These are phyloP conservation scores for Monoraphidium neglectum DNA, from an alignment of 139 green algal species.

Conservation along the genomic window DNA sequence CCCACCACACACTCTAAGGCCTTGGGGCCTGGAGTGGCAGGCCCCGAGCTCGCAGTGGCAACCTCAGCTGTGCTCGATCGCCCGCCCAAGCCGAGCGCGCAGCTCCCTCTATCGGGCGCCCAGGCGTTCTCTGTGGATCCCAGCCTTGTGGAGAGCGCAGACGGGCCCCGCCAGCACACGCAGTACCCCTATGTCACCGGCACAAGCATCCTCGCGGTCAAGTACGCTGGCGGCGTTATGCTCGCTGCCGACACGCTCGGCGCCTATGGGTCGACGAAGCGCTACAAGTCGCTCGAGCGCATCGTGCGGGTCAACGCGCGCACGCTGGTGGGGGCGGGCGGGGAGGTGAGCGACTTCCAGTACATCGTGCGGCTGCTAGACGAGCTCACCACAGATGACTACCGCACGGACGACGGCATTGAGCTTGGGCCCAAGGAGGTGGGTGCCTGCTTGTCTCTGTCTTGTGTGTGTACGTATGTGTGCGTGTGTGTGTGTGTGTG, in stretches of 20 bases:
- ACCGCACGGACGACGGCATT: constrained; percentile 88
- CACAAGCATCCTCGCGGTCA: constrained; percentile 92
- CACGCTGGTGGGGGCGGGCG: constrained; percentile 80
- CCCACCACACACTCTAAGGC: constrained; percentile 62
- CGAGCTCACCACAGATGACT: constrained; percentile 92
- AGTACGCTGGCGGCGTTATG: constrained; percentile 95
- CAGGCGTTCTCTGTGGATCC: constrained; percentile 79
- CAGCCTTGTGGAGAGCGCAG: constrained; percentile 15
- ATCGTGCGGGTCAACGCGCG: constrained; percentile 76
- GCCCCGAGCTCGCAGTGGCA: constrained; percentile 63
- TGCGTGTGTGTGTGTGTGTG: too few species aligned
- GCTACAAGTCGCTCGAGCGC: constrained; percentile 95
- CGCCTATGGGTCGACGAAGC: constrained; percentile 95
- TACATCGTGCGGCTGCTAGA: constrained; percentile 90
- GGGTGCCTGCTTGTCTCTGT: neutral
- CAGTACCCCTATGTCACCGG: constrained; percentile 96
- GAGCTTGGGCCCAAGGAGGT: constrained; percentile 74
- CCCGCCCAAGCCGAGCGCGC: constrained; percentile 31
- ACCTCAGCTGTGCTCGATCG: constrained; percentile 44
- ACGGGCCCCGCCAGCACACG: constrained; percentile 38
- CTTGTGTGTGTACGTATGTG: neutral
- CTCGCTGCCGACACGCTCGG: constrained; percentile 93
- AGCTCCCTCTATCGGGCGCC: constrained; percentile 60
- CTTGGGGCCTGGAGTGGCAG: constrained; percentile 76
- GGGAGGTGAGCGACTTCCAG: constrained; percentile 95